These are phyloP conservation scores for Ilex asprella DNA, from an alignment of 257 asterid species.

Conservation along the genomic window DNA sequence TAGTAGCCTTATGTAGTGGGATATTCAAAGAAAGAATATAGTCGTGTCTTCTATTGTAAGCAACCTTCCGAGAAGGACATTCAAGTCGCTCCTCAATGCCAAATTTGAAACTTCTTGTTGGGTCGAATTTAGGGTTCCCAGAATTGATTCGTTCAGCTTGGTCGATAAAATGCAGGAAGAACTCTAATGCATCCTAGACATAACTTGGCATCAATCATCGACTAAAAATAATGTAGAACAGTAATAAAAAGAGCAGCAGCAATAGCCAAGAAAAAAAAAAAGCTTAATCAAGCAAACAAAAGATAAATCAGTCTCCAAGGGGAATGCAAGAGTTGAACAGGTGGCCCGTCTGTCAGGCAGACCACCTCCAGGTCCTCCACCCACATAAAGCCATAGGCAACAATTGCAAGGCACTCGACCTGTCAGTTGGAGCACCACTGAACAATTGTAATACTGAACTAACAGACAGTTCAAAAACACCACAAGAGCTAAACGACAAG, in stretches of 20 bases:
- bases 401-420: no score
- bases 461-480: no score
- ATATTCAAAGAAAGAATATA: slow-evolving; percentile 76
- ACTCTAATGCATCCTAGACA: slow-evolving; percentile 89
- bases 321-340: no score
- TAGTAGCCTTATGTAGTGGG: slow-evolving; percentile 81
- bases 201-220: slow-evolving; percentile 18
- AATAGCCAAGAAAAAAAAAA: slow-evolving; percentile 6
- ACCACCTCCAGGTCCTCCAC: no score
- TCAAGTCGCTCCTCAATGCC: slow-evolving; percentile 93
- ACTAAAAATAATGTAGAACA: neutral
- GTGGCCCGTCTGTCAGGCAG: no score
- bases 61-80: slow-evolving; percentile 84
- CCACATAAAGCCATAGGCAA: no score
- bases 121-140: slow-evolving; percentile 56
- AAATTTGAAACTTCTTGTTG: slow-evolving; percentile 89
- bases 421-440: no score
- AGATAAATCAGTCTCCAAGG: neutral
- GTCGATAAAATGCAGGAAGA: slow-evolving; percentile 90
- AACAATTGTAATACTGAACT: no score
- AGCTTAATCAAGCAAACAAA: slow-evolving; percentile 3
- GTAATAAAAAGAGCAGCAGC: slow-evolving; percentile 1
- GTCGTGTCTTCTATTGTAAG: slow-evolving; percentile 77
- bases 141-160: slow-evolving; percentile 78
- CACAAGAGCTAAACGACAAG: no score